These are phyloP conservation scores for Trichophyton simii DNA, from an alignment of 2,329 filamentous ascomycete species.

Conservation along the genomic window DNA sequence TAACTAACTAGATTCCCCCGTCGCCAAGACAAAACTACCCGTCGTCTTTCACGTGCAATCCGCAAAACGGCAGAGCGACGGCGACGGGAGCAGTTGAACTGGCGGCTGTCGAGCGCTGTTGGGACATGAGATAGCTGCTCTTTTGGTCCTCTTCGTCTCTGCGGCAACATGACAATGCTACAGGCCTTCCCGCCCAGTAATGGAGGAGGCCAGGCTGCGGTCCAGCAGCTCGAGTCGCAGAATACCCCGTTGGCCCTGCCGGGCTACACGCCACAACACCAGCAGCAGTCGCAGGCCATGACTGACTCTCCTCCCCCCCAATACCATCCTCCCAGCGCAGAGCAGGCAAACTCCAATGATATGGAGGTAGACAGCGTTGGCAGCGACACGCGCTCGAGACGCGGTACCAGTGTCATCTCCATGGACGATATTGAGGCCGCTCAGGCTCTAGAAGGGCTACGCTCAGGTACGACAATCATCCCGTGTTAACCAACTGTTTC, in stretches of 20 bases:
- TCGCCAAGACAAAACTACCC: not conserved
- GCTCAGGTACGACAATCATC: conserved; percentile 45
- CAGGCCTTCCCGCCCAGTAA: not conserved
- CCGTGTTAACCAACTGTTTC: not conserved
- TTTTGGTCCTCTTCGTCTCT: too few species aligned
- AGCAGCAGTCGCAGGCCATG: not conserved
- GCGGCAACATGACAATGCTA: not conserved
- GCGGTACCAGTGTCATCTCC: conserved; percentile 35
- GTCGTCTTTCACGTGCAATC: not conserved
- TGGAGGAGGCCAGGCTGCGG: not conserved
- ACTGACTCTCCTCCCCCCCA: not conserved
- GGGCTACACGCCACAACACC: not conserved
- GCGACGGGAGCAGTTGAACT: not conserved
- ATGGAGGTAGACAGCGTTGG: conserved; percentile 30
- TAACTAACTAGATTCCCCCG: not conserved
- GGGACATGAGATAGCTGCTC: not conserved
- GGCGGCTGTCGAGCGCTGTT: not conserved
- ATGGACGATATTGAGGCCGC: conserved; percentile 48
- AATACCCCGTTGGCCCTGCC: not conserved
- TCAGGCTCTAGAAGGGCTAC: conserved; percentile 61
- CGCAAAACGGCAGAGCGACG: not conserved
- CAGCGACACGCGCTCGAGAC: conserved; percentile 30
- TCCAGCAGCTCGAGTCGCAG: not conserved
- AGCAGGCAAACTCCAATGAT: conserved; percentile 10
- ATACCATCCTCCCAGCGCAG: not conserved